phyloP scores from a whole-genome alignment of 2,329 filamentous ascomycete species.

The Alternaria triticina region DNA sequence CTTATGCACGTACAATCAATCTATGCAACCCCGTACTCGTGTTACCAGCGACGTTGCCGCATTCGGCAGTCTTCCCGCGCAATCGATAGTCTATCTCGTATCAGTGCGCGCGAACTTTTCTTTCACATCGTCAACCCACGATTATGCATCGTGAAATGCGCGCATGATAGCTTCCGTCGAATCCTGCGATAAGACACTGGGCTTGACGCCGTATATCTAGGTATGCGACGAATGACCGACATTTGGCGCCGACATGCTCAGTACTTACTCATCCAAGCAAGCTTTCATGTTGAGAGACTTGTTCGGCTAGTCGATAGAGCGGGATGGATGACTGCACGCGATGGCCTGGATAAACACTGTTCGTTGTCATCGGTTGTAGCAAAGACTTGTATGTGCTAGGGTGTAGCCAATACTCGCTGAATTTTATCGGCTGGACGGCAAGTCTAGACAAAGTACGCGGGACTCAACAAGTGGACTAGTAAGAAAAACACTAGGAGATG shows the following conservation, averaged over 20 bases:
- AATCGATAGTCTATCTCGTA: slow-evolving; percentile 15
- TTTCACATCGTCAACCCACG: background rate
- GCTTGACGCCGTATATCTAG: background rate
- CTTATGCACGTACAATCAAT: slow-evolving; percentile 6
- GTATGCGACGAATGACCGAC: background rate
- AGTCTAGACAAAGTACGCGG: background rate
- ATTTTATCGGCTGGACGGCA: background rate
- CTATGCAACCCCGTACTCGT: slow-evolving; percentile 3
- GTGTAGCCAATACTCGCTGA: background rate
- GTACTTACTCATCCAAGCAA: background rate
- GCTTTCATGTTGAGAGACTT: background rate
- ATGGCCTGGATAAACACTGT: background rate
- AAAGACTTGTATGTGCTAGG: background rate
- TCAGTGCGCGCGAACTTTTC: background rate
- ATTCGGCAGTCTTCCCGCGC: slow-evolving; percentile 1
- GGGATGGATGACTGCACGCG: background rate
- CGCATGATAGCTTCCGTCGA: background rate
- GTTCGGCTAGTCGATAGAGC: background rate
- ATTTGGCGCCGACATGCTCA: background rate
- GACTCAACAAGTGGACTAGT: background rate
- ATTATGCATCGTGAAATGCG: background rate
- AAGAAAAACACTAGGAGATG: background rate
- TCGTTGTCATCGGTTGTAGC: background rate
- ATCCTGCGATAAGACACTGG: background rate
- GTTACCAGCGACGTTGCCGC: background rate